Evolutionary conservation across 2,329 filamentous ascomycete species (phyloP), one percentile per base, ranked within the genome.

Genomic region (Arthrinium puccinioides): DNA sequence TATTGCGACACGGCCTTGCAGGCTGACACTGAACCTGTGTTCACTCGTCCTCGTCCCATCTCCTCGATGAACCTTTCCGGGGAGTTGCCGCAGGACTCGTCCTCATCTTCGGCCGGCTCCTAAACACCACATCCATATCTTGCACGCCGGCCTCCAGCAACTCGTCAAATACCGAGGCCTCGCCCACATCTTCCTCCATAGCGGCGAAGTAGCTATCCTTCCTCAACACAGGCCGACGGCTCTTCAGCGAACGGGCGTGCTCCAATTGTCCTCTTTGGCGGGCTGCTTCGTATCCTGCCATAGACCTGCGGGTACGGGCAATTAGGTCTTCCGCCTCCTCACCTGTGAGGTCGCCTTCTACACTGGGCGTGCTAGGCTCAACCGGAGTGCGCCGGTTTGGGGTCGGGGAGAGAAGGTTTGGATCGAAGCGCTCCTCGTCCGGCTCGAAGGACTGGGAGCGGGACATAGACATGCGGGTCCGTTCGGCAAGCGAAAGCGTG

Each of bases 41-140:
- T n/a, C n/a, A n/a, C n/a, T n/a, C n/a, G 9, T 33, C 31, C 20
- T 16, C 42, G 16, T 44, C 49, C 45, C 48, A 50, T 21, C 23
- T 34, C 40, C 56, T 63, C 6, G 54, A 60, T n/a, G n/a, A n/a
- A n/a, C n/a, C n/a, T n/a, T n/a, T n/a, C n/a, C n/a, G n/a, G 3
- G 73, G 73, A 38, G 66, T 74, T 8, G 66, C 63, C 3, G 79
- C 56, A 2, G 88, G 87, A 56, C 87, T 94, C 9, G 76, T 76
- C 45, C 82, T 81, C 47, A 96, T 78, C 58, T 80, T 84, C 0
- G 89, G 89, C 46, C 89, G 64, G 45, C 85, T 89, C 61, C 82
- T 86, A 57, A 96, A 96, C 1, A 95, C 82, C 19, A 82, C 83
- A 41, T 84, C 82, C 57, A 87, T 84, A 42, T 94, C 87, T 46